phyloP scores from a whole-genome alignment of 768 basidiomycete species.

The Gautieria morchelliformis region DNA sequence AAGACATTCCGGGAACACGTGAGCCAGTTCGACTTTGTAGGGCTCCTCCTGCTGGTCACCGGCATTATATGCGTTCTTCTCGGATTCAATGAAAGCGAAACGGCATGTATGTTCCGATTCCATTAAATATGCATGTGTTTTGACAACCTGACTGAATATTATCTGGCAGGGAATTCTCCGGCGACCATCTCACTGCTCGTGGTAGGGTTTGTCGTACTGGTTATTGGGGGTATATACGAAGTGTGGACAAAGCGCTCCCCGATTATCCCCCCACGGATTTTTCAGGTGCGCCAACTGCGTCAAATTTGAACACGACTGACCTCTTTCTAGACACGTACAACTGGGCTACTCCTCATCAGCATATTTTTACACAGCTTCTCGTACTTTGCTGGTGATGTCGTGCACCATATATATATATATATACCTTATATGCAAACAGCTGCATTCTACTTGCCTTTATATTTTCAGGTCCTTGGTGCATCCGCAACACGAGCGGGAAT shows the following conservation, averaged over 20 bases:
- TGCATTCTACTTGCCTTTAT: constrained; percentile 30
- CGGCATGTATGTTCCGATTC: constrained; percentile 39
- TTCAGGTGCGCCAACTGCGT: constrained; percentile 36
- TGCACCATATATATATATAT: background rate
- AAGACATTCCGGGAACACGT: constrained; percentile 48
- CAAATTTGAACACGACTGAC: background rate
- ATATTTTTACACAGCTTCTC: constrained; percentile 54
- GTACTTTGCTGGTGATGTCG: constrained; percentile 44
- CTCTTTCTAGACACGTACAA: constrained; percentile 57
- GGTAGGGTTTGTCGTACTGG: constrained; percentile 44
- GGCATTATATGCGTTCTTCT: constrained; percentile 63
- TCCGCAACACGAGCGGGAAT: constrained; percentile 25
- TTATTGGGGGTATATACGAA: constrained; percentile 50
- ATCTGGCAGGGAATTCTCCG: constrained; percentile 48
- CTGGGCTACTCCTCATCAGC: constrained; percentile 45
- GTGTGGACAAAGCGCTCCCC: constrained; percentile 51
- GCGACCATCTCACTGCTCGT: constrained; percentile 55
- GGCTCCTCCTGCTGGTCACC: constrained; percentile 49
- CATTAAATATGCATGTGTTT: background rate
- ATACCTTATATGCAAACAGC: constrained; percentile 8
- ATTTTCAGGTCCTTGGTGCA: constrained; percentile 33
- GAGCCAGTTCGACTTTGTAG: constrained; percentile 63
- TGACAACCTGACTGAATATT: background rate
- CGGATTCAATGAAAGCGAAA: constrained; percentile 66
- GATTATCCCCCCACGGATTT: constrained; percentile 66